Conservation (phyloP, 2,329 filamentous ascomycete species). For the Epichloe baconii region DNA sequence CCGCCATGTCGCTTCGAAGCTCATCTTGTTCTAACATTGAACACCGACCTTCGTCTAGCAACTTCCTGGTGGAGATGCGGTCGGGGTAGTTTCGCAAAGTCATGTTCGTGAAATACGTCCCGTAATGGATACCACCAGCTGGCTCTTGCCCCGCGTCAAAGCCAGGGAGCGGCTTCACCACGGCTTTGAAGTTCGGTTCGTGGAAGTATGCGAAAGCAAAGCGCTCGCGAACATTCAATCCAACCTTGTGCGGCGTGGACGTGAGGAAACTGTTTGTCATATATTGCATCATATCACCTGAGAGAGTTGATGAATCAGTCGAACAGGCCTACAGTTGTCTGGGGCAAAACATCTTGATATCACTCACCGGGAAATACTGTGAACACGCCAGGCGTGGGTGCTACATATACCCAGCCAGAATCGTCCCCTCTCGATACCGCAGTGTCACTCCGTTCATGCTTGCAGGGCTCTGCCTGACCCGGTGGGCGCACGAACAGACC, state of each 20-base stretch:
- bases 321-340: neutral
- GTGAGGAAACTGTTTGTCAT: constrained; percentile 31
- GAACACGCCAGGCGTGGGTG: constrained; percentile 29
- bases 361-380: constrained; percentile 34
- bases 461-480: constrained; percentile 24
- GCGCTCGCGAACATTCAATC: constrained; percentile 32
- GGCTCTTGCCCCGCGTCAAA: constrained; percentile 20
- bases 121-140: constrained; percentile 32
- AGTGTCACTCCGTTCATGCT: constrained; percentile 29
- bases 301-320: neutral
- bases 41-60: constrained; percentile 18
- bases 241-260: constrained; percentile 37
- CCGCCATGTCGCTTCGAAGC: constrained; percentile 13
- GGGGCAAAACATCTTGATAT: neutral
- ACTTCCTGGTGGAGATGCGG: constrained; percentile 27
- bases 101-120: constrained; percentile 40
- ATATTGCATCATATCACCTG: constrained; percentile 39
- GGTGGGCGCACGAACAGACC: constrained; percentile 34
- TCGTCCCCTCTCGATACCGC: constrained; percentile 32
- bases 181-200: constrained; percentile 34
- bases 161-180: constrained; percentile 28
- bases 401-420: constrained; percentile 33
- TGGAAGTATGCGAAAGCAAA: constrained; percentile 39
- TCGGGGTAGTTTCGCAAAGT: constrained; percentile 36
- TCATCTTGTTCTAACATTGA: constrained; percentile 9